phyloP scores from a whole-genome alignment of 2,329 filamentous ascomycete genomes.

The Hypoxylon rubiginosum region DNA sequence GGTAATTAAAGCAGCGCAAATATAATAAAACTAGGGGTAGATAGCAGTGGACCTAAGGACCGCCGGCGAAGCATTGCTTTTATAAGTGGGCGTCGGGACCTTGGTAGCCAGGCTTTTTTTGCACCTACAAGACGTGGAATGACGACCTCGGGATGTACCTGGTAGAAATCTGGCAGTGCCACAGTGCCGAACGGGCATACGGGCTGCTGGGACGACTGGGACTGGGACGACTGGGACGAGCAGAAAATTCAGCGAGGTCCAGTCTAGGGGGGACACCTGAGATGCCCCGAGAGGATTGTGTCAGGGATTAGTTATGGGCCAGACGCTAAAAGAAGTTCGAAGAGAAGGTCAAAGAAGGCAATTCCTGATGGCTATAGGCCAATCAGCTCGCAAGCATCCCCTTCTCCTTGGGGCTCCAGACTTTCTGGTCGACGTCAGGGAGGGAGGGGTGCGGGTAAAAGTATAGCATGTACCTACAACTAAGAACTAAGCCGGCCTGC shows the following conservation, averaged over 20 bases:
- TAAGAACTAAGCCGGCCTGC: conserved; percentile 2
- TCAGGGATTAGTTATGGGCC: conserved; percentile 38
- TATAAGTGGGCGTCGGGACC: conserved; percentile 43
- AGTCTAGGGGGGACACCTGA: conserved; percentile 32
- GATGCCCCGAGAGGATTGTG: conserved; percentile 33
- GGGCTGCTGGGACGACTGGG: conserved; percentile 18
- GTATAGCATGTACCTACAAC: conserved; percentile 28
- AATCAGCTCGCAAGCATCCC: conserved; percentile 32
- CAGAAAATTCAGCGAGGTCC: conserved; percentile 32
- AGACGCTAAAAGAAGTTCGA: conserved; percentile 43
- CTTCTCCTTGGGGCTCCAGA: conserved; percentile 38
- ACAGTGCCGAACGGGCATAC: conserved; percentile 41
- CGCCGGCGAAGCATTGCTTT: conserved; percentile 40
- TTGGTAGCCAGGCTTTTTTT: conserved; percentile 16
- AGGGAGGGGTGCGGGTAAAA: conserved; percentile 42
- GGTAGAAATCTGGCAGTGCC: conserved; percentile 30
- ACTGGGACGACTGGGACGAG: conserved; percentile 19
- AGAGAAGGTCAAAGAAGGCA: conserved; percentile 45
- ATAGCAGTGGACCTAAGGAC: conserved; percentile 35
- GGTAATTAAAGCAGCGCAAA: conserved; percentile 42
- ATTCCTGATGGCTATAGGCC: conserved; percentile 33
- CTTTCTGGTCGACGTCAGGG: conserved; percentile 39
- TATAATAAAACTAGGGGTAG: conserved; percentile 36
- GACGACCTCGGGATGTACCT: conserved; percentile 37
- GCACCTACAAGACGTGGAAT: conserved; percentile 25